Percentiles rank a stretch among this genome's conserved stretches.
Conservation (phyloP, 441 rosid species). For the Adansonia gregorii region DNA sequence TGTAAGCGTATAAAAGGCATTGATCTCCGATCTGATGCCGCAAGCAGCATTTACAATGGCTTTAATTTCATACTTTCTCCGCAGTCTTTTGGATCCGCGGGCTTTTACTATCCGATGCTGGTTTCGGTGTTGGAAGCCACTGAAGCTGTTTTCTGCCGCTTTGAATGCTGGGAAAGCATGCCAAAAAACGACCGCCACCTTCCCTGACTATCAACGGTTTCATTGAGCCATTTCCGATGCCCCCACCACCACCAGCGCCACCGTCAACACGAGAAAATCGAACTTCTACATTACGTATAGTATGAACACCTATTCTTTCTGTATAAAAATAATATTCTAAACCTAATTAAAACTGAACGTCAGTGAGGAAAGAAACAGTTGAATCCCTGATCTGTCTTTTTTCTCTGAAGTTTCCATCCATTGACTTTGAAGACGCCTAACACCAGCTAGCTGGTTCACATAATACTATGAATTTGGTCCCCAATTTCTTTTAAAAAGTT, state of each 20-base stretch:
- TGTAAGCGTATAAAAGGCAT: not conserved
- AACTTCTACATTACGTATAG: too few species aligned
- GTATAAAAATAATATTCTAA: too few species aligned
- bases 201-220: not conserved
- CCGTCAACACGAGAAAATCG: not conserved
- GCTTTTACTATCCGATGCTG: not conserved
- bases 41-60: not conserved
- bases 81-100: not conserved
- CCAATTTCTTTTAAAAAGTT: too few species aligned
- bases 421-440: not conserved
- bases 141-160: not conserved
- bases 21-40: not conserved
- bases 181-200: not conserved
- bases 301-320: too few species aligned
- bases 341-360: too few species aligned
- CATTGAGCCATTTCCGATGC: not conserved
- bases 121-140: not conserved
- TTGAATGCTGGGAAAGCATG: not conserved
- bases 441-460: not conserved
- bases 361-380: too few species aligned
- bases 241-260: not conserved
- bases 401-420: too few species aligned
- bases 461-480: too few species aligned
- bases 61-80: not conserved
- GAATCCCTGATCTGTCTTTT: too few species aligned